Percentiles rank a stretch among this genome's conserved stretches.
Conservation (phyloP, 352 stramenopile genomes). For the Pythium grandisporangium region DNA sequence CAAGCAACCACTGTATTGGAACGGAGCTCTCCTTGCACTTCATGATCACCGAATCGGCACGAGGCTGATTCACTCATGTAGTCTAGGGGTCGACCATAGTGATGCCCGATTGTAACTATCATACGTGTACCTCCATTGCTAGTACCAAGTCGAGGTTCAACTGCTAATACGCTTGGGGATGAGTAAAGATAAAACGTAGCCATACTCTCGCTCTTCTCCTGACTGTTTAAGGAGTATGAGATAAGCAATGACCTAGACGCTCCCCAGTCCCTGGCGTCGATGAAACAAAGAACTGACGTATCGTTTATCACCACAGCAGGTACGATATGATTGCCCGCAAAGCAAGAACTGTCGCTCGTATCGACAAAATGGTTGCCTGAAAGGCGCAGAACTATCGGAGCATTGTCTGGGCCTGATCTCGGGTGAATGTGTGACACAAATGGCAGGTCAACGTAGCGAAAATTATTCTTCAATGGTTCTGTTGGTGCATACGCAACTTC, state of each 20-base stretch:
- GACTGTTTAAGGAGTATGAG: neutral
- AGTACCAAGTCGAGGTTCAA: neutral
- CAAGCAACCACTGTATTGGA: constrained; percentile 1
- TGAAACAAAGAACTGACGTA: neutral
- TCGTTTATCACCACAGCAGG: neutral
- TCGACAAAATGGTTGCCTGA: neutral
- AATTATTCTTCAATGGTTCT: too few relatives aligned
- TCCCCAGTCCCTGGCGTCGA: neutral
- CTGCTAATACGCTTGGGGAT: too few relatives aligned
- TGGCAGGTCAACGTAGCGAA: neutral
- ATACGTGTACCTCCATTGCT: neutral
- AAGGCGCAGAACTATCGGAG: neutral
- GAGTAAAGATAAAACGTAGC: too few relatives aligned
- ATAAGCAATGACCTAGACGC: neutral
- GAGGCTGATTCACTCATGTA: neutral
- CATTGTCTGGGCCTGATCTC: neutral
- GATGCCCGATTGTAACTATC: neutral
- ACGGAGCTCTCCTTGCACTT: neutral
- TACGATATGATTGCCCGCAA: neutral
- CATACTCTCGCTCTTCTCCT: too few relatives aligned
- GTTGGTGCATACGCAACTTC: too few relatives aligned
- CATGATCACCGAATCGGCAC: constrained; percentile 4
- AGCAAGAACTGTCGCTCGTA: neutral
- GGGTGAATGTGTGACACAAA: neutral
- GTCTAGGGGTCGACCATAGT: too few relatives aligned